Evolutionary conservation across 176 grass and related monocot genomes (phyloP).

Genomic region (Olyra latifolia): DNA sequence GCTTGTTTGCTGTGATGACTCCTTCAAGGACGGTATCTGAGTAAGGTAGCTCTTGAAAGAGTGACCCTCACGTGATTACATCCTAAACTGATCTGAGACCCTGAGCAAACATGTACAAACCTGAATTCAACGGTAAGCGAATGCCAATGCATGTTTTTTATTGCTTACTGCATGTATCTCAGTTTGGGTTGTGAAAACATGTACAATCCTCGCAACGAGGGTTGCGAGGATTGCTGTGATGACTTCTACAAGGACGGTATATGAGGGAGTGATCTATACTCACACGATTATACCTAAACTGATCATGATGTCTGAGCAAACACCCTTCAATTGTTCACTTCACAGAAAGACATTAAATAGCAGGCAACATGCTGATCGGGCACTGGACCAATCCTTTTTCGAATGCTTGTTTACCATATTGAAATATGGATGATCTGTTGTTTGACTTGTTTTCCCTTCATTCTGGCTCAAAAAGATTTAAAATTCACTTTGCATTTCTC

Average conservation of each 20-base stretch:
- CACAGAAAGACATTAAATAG: background rate
- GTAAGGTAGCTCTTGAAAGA: background rate
- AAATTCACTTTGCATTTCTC: background rate
- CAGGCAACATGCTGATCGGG: background rate
- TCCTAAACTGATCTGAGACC: conserved; percentile 19
- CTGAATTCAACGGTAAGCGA: no score
- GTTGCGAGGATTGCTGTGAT: background rate
- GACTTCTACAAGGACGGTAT: conserved; percentile 11
- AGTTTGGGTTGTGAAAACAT: no score
- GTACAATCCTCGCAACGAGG: background rate
- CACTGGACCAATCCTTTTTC: background rate
- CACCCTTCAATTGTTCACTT: background rate
- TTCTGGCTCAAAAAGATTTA: background rate
- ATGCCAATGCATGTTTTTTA: no score
- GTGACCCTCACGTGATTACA: conserved; percentile 16
- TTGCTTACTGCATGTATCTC: no score
- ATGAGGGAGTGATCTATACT: background rate
- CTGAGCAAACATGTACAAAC: background rate
- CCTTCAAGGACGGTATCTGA: conserved; percentile 24
- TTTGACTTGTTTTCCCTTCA: background rate
- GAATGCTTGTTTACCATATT: background rate
- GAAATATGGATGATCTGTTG: background rate
- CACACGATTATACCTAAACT: background rate
- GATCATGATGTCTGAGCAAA: background rate
- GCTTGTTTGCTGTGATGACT: conserved; percentile 10